A percentile compares a stretch with the other conserved stretches of the same genome.
These are phyloP conservation scores for Solanum arcanum DNA, from an alignment of 257 asterid genomes.

Conservation along the genomic window DNA sequence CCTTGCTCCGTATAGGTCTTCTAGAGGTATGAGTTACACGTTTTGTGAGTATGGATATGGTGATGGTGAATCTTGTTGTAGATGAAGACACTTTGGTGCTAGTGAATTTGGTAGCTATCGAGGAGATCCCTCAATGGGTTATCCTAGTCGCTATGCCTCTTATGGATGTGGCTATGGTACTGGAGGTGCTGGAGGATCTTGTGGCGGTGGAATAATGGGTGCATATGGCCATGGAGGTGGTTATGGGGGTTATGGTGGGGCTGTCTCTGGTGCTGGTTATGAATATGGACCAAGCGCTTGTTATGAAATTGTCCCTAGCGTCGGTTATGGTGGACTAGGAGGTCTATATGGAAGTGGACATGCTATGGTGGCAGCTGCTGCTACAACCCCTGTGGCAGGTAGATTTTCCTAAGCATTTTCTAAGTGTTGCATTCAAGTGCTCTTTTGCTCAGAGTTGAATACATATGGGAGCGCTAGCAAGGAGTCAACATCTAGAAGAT, in stretches of 20 bases:
- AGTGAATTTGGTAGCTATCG: conserved; percentile 66
- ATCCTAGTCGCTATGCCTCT: conserved; percentile 69
- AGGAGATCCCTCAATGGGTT: conserved; percentile 67
- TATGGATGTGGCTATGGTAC: conserved; percentile 32
- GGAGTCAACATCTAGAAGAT: conserved; percentile 43
- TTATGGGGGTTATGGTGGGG: conserved; percentile 33
- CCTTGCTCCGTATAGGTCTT: conserved; percentile 82
- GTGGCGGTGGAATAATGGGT: conserved; percentile 60
- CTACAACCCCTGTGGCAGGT: conserved; percentile 76
- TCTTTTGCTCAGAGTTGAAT: conserved; percentile 41
- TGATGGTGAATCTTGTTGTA: conserved; percentile 67
- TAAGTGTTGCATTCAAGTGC: conserved; percentile 51
- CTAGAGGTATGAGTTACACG: conserved; percentile 41
- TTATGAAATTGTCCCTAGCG: conserved; percentile 12
- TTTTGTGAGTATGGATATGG: conserved; percentile 69
- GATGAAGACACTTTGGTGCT: conserved; percentile 63
- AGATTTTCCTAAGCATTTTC: conserved; percentile 34
- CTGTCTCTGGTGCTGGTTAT: conserved; percentile 29
- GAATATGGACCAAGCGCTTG: conserved; percentile 53
- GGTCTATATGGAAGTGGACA: conserved; percentile 84
- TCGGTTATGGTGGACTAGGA: conserved; percentile 56
- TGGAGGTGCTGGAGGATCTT: conserved; percentile 43
- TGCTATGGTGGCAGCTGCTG: conserved; percentile 88
- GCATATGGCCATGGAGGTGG: conserved; percentile 70
- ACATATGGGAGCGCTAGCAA: conserved; percentile 49